Base-by-base conservation (phyloP, 164 flowering plant genomes). In the Hamamelis virginiana region DNA sequence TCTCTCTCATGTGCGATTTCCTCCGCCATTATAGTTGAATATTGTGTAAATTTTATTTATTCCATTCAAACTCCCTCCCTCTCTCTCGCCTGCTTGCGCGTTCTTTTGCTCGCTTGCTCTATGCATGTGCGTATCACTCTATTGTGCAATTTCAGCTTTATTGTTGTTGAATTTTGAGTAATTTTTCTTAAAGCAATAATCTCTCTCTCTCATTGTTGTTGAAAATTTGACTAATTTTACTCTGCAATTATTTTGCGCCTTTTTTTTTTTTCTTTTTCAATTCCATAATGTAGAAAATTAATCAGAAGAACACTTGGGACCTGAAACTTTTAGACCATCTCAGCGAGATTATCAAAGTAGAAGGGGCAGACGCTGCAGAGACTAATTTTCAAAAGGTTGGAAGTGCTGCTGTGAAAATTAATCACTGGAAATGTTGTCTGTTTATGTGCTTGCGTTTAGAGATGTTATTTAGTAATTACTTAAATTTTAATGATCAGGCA, bases 251-350 rank as follows among this genome's bases (percentile, higher is more conserved):
- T 33, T 33, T 33, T 33, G 41, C 6, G 21, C 11, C 25, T 16
- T 43, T 9, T 15, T 21, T 44, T 33, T 15, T 26, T 44, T 18
- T 13, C 13, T 55, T 26, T 5, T 13, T 45, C 50, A 14, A 33
- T 18, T 0, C 13, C 25, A 45, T 27, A 27, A 16, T 68, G 73
- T 79, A 95, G 98, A 95, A 95, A 87, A 95, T 95, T 19, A 95
- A 91, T 75, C 98, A 92, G 78, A 95, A 91, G 80, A 92, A 92
- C 58, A 95, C 97, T 1, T 92, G 98, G 98, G 97, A 95, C 74
- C 81, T 95, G 78, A 84, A 70, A 60, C 83, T 95, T 65, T 91
- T 95, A 10, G 98, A 95, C 66, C 98, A 95, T 79, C 80, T 95
- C 0, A 68, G 81, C 41, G 97, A 91, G 76, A 84, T 95, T 62